Evolutionary conservation across 1,284 basidiomycete genomes (phyloP), one percentile per base, ranked within the genome.

Genomic region (Moesziomyces sp.): DNA sequence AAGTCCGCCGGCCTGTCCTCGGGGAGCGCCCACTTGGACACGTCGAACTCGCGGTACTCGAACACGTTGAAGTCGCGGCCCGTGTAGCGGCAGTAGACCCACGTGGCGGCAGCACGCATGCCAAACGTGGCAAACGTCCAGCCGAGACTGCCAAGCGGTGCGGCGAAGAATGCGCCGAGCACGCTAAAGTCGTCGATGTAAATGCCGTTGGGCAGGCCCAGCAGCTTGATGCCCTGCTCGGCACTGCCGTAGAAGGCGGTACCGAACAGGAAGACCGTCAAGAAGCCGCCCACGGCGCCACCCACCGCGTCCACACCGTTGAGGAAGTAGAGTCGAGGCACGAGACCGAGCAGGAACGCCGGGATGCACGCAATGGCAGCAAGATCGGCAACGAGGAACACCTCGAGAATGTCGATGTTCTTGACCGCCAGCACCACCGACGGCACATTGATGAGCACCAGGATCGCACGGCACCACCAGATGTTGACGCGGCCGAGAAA

Each of bases 361-460:
- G 83, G 83, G 40, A 84, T 74, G 24, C 80, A 75, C 0, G 83
- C 79, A 16, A 83, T 76, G 6, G 79, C 79, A 0, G 76, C 81
- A 46, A 84, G 60, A 61, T 84, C 83, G 24, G 83, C 82, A 18
- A 84, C 74, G 21, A 84, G 59, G 61, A 83, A 84, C n/a, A 84
- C 83, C 46, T 83, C 69, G 10, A 84, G 58, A 43, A 84, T 84
- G 52, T 84, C 82, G 48, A 84, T 76, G 63, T 83, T 81, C 58
- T 74, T 70, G 21, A 81, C 73, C 6, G 82, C 80, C n/a, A 83
- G 61, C 6, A 74, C 71, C 30, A 84, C 79, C 24, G 78, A 74
- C 14, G 83, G 81, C 10, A 84, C 70, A 30, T 83, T 84, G 63
- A 84, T 59, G 9, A 59, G 19, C 23, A 84, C 24, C 24, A 84